Base-by-base conservation (phyloP, 2,329 filamentous ascomycete species). In the Tolypocladium sp. region DNA sequence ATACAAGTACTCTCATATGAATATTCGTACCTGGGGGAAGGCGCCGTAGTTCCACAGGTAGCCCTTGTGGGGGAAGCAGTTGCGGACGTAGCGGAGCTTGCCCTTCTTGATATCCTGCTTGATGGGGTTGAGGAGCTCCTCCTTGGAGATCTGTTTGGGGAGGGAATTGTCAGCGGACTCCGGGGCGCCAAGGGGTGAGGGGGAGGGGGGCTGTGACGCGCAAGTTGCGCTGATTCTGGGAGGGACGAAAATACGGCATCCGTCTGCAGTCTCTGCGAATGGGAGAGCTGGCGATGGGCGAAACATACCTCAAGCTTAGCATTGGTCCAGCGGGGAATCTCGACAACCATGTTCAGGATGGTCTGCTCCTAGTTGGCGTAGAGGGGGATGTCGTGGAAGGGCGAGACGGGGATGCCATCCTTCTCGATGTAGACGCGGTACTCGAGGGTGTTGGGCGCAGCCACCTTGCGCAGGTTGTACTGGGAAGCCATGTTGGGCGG, bases 21-120 rank as follows among this genome's bases (percentile, higher is more conserved):
- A 55, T 42, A 71, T 42, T 30, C 83, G 73, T 83, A 94, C 91
- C 83, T 94, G 91, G 71, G 94, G 94, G 88, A 99, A 97, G 78
- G 92, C 92, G 81, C 94, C 94, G 81, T 99, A 99, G 87, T 99
- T 99, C 94, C 94, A 99, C 70, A 99, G 91, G 80, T 99, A 99
- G 68, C 94, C 94, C 87, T 99, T 97, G 89, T 99, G 94, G 70
- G 94, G 94, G 86, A 99, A 99, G 88, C 94, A 99, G 89, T 99
- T 99, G 81, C 94, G 92, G 76, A 99, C 94, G 76, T 89, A 99
- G 73, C 94, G 91, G 71, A 97, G 92, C 86, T 97, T 97, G 85
- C 93, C 94, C 86, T 99, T 97, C 90, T 99, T 97, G 78, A 87
- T 86, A 77, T 99, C 94, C 83, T 99, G 94, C 88, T 97, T 97